These are phyloP conservation scores for Teunomyces funiuensis DNA, from an alignment of 805 yeast species.

Conservation along the genomic window DNA sequence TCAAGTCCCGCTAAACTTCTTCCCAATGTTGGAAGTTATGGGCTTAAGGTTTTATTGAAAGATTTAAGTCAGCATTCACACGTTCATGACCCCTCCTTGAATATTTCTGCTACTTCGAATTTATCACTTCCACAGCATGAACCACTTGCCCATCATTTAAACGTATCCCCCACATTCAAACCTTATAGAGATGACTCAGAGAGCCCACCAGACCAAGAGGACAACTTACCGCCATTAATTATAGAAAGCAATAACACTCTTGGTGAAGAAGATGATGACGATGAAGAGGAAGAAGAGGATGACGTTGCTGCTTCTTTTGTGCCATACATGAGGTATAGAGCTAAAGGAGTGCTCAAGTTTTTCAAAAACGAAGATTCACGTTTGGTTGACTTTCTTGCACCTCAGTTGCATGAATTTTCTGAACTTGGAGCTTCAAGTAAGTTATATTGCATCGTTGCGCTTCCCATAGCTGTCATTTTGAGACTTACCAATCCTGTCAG, in stretches of 20 bases:
- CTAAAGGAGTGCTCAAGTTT: background rate
- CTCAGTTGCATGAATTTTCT: constrained; percentile 15
- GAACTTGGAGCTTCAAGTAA: constrained; percentile 12
- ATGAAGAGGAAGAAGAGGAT: constrained; percentile 1
- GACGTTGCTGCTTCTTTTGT: background rate
- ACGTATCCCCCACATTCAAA: background rate
- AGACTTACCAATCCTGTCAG: constrained; percentile 35
- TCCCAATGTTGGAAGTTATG: constrained; percentile 27
- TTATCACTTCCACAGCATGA: background rate
- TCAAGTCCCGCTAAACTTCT: background rate
- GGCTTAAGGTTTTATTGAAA: constrained; percentile 30
- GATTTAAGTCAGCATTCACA: constrained; percentile 32
- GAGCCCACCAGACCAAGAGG: background rate
- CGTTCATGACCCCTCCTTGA: constrained; percentile 3
- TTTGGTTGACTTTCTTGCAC: constrained; percentile 14
- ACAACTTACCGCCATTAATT: background rate
- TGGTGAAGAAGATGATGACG: background rate
- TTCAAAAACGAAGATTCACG: constrained; percentile 2
- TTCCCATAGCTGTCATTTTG: constrained; percentile 27
- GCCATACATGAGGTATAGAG: constrained; percentile 1
- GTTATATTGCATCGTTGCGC: constrained; percentile 14
- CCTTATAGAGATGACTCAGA: constrained; percentile 5
- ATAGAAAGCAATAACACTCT: background rate
- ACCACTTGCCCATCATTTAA: constrained; percentile 4
- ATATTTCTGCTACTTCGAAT: background rate